These are phyloP conservation scores for Wickerhamomyces sp. DNA, from an alignment of 1,139 yeast species.

Conservation along the genomic window DNA sequence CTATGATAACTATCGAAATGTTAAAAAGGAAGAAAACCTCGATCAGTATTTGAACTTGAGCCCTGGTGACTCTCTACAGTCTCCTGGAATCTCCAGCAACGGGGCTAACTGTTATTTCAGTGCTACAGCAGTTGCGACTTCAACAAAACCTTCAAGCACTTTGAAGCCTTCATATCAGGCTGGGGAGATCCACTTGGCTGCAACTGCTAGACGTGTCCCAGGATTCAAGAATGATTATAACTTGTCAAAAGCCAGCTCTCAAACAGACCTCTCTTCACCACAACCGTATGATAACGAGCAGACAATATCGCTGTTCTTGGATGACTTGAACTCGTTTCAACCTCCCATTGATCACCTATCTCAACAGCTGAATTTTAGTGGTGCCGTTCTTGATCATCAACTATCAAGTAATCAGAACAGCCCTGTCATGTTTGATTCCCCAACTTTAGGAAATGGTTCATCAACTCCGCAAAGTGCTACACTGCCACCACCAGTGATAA, in stretches of 20 bases:
- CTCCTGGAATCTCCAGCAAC: constrained; percentile 4
- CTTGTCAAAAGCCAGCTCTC: constrained; percentile 13
- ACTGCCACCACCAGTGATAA: constrained; percentile 14
- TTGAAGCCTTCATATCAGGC: neutral
- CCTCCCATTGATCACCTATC: constrained; percentile 11
- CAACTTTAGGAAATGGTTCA: constrained; percentile 1
- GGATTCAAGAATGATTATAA: constrained; percentile 14
- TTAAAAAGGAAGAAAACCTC: constrained; percentile 3
- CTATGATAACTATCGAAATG: neutral
- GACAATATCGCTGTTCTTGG: constrained; percentile 10
- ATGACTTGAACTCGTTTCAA: constrained; percentile 9
- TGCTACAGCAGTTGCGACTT: too few relatives aligned
- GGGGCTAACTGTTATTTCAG: too few relatives aligned
- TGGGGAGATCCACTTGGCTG: neutral
- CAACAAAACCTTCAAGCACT: constrained; percentile 1
- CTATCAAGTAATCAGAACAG: neutral
- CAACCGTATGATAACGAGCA: neutral
- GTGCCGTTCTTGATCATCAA: neutral
- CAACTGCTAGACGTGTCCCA: constrained; percentile 12
- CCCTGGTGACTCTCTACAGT: constrained; percentile 2
- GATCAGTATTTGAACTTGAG: constrained; percentile 11
- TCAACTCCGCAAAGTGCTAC: neutral
- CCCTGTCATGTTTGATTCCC: constrained; percentile 3
- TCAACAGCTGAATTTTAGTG: constrained; percentile 1
- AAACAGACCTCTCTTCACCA: constrained; percentile 6